Evolutionary conservation across 345 rosid genomes (phyloP).

Genomic region (Populus nigra): DNA sequence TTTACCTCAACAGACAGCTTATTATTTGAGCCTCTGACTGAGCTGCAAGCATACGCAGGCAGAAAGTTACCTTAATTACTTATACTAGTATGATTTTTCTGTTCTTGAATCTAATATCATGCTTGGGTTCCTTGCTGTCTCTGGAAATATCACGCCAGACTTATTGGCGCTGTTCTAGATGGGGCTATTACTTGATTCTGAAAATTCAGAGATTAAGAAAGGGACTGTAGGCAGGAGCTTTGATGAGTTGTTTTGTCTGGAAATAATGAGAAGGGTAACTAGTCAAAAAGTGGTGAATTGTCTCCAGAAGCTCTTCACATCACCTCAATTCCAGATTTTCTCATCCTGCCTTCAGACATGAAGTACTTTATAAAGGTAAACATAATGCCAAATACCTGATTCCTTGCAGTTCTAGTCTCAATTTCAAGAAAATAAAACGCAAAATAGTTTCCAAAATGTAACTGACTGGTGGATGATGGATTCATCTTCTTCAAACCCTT

Average conservation of each 20-base stretch:
- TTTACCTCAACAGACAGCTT: conserved; percentile 82
- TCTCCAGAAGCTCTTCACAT: conserved; percentile 60
- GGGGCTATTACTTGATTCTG: conserved; percentile 89
- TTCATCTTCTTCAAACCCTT: conserved; percentile 2
- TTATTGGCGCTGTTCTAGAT: conserved; percentile 46
- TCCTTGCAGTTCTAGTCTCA: neutral
- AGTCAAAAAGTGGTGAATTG: neutral
- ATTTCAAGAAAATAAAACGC: neutral
- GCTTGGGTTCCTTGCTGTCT: neutral
- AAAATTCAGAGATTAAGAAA: conserved; percentile 78
- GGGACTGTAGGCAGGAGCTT: conserved; percentile 57
- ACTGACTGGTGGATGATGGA: neutral
- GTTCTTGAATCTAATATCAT: neutral
- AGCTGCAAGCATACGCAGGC: conserved; percentile 77
- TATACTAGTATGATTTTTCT: conserved; percentile 46
- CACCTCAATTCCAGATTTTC: conserved; percentile 60
- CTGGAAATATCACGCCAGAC: conserved; percentile 6
- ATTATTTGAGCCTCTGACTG: conserved; percentile 78
- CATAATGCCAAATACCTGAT: neutral
- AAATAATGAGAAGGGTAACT: conserved; percentile 68
- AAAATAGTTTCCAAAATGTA: neutral
- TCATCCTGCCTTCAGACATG: conserved; percentile 81
- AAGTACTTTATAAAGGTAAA: conserved; percentile 73
- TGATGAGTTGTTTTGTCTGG: conserved; percentile 60
- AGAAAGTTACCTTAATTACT: conserved; percentile 82